Base-by-base conservation (phyloP, 306 rosid species). In the Fagus crenata region DNA sequence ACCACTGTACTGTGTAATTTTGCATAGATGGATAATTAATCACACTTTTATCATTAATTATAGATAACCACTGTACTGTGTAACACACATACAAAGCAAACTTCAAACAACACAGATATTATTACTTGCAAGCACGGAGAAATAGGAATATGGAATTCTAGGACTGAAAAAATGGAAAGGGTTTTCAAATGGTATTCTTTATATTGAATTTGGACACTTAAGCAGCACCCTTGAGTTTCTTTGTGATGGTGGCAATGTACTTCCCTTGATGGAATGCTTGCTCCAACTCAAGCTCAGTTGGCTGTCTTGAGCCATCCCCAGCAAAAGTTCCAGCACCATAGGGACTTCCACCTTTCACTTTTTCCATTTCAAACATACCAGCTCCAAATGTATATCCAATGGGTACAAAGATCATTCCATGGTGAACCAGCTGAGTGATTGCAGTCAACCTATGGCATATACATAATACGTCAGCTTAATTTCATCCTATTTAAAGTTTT, bases 241-340 rank as follows among this genome's bases (percentile, higher is more conserved):
- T 93, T 78, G 98, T 86, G 89, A 92, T 87, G 78, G 89, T 49
- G 77, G 97, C 98, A 64, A 93, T 74, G 77, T 89, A 84, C 84
- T 93, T 90, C 56, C 98, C 98, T 84, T 93, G 98, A 85, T 93
- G 97, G 84, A 91, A 90, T 51, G 98, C 98, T 83, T 89, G 97
- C 83, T 85, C 75, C 81, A 93, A 83, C 90, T 91, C 98, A 41
- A 93, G 96, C 78, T 83, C 84, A 32, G 88, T 65, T 55, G 98
- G 98, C 75, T 91, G 91, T 76, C 98, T 90, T 4, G 96, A 91
- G 49, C 97, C 98, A 67, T 93, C 98, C 22, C 98, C 98, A 0
- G 98, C 97, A 60, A 18, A 91, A 35, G 97, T 93, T 86, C 98
- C 98, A 0, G 97, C 97, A 69, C 98, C 98, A 13, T 93, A 91